Conservation (phyloP, 2,329 filamentous ascomycete species). For the Calonectria ilicicola region DNA sequence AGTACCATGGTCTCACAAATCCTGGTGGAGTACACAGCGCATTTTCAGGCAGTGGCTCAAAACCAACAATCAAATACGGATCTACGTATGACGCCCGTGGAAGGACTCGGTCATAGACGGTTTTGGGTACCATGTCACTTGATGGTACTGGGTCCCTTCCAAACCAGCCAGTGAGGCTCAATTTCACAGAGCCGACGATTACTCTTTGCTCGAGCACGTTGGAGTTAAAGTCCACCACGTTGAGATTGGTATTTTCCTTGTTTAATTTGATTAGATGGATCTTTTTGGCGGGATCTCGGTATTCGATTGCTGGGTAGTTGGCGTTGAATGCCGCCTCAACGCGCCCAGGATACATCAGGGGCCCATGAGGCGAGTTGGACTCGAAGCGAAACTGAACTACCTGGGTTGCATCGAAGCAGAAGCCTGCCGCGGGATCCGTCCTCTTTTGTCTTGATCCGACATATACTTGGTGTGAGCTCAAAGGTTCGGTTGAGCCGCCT, state of each 20-base stretch:
- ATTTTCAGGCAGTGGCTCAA: neutral
- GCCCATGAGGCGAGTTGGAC: neutral
- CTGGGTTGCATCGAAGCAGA: neutral
- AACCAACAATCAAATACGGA: neutral
- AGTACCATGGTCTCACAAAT: neutral
- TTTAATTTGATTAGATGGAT: neutral
- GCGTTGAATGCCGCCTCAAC: neutral
- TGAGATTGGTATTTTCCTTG: neutral
- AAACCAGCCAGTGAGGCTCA: neutral
- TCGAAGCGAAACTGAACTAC: neutral
- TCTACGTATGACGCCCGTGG: neutral
- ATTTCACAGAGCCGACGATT: neutral
- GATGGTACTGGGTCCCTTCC: neutral
- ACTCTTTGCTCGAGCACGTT: neutral
- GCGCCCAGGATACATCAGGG: neutral
- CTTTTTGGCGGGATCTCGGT: neutral
- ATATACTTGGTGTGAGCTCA: neutral
- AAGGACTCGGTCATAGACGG: neutral
- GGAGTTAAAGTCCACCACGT: neutral
- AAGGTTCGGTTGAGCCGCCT: too few relatives aligned
- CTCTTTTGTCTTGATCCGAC: neutral
- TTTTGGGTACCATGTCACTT: neutral
- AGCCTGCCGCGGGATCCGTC: neutral
- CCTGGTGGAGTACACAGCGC: neutral
- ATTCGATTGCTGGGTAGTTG: neutral